phyloP scores from a whole-genome alignment of 2,329 filamentous ascomycete genomes.

The Fusarium sp. region DNA sequence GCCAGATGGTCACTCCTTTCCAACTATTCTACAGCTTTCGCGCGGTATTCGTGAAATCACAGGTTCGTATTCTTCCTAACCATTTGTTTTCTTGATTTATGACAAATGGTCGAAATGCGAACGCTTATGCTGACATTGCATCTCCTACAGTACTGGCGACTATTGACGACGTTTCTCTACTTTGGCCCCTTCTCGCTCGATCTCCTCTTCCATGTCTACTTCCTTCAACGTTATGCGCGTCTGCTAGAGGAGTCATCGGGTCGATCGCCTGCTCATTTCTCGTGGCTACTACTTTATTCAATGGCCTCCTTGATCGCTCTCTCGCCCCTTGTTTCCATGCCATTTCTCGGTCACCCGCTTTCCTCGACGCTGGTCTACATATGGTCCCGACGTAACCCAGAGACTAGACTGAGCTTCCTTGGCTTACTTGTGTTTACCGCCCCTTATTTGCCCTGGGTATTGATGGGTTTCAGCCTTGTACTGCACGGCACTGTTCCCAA shows the following conservation, averaged over 20 bases:
- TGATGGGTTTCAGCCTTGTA: conserved; percentile 92
- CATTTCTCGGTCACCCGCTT: conserved; percentile 92
- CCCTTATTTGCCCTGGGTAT: conserved; percentile 94
- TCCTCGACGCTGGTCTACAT: conserved; percentile 97
- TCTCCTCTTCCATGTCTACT: conserved; percentile 97
- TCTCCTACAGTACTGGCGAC: conserved; percentile 84
- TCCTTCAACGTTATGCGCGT: conserved; percentile 94
- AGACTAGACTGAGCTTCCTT: conserved; percentile 88
- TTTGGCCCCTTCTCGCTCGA: conserved; percentile 95
- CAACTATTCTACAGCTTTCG: conserved; percentile 98
- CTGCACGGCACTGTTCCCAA: conserved; percentile 90
- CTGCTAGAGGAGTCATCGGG: conserved; percentile 96
- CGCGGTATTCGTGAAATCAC: conserved; percentile 88
- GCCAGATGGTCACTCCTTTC: conserved; percentile 89
- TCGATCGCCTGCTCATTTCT: conserved; percentile 90
- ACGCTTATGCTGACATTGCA: conserved; percentile 21
- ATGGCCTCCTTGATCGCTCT: conserved; percentile 81
- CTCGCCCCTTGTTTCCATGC: conserved; percentile 88
- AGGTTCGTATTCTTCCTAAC: conserved; percentile 66
- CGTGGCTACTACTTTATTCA: conserved; percentile 91
- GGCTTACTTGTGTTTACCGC: conserved; percentile 92
- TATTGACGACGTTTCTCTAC: conserved; percentile 97
- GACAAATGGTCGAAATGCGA: background rate
- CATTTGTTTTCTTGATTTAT: background rate
- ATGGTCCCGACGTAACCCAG: conserved; percentile 94